Conservation (phyloP, 768 basidiomycete species). For the Clitopilus hobsonii region DNA sequence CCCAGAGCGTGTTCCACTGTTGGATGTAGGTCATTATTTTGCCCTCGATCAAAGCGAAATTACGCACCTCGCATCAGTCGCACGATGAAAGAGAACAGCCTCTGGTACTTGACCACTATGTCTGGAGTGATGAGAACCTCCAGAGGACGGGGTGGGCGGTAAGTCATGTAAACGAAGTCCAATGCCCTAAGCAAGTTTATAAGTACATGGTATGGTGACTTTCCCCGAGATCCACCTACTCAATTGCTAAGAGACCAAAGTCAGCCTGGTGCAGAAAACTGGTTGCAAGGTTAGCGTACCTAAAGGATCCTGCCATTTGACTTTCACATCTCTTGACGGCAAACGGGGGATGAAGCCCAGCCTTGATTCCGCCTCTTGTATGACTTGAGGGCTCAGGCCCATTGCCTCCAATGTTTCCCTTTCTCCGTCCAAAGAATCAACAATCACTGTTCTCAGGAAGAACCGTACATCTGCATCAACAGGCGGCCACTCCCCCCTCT, state of each 20-base stretch:
- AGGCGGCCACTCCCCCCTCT: conserved; percentile 81
- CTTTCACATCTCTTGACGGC: conserved; percentile 55
- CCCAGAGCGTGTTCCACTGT: conserved; percentile 66
- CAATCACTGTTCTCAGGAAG: conserved; percentile 77
- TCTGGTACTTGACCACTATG: conserved; percentile 80
- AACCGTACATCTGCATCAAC: conserved; percentile 82
- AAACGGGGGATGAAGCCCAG: conserved; percentile 82
- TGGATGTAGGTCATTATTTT: conserved; percentile 3
- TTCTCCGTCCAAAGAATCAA: conserved; percentile 62
- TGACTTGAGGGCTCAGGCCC: conserved; percentile 19
- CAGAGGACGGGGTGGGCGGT: conserved; percentile 80
- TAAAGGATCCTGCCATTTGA: conserved; percentile 79
- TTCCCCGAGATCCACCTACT: conserved; percentile 28
- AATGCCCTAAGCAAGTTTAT: conserved; percentile 50
- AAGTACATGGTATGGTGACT: conserved; percentile 7
- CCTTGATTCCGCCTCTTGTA: conserved; percentile 67
- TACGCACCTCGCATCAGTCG: conserved; percentile 70
- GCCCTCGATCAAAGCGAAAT: neutral
- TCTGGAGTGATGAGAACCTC: conserved; percentile 66
- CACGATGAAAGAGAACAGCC: conserved; percentile 76
- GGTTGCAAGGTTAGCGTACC: conserved; percentile 43
- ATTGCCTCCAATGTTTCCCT: conserved; percentile 23
- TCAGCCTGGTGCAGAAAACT: conserved; percentile 1
- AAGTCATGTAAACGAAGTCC: conserved; percentile 88
- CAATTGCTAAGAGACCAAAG: conserved; percentile 31